These are phyloP conservation scores for Dalbergia cochinchinensis DNA, from an alignment of 306 rosid genomes.

Conservation along the genomic window DNA sequence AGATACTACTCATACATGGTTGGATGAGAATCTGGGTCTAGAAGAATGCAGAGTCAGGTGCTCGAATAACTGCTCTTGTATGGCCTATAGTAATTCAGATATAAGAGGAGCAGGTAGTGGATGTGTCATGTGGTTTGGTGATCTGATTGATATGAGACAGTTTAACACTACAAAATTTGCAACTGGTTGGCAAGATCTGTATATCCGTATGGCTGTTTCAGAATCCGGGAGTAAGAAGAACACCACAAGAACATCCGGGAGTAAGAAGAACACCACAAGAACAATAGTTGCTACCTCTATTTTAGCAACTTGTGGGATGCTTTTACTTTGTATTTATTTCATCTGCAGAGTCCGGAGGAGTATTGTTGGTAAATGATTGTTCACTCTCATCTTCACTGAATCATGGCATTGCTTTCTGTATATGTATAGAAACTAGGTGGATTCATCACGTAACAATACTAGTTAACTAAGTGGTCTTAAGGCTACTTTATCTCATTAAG, in stretches of 20 bases:
- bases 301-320: neutral
- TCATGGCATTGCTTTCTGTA: too few species aligned
- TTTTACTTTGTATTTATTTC: neutral
- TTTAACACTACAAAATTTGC: conserved; percentile 31
- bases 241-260: neutral
- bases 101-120: conserved; percentile 40
- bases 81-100: conserved; percentile 47
- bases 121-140: conserved; percentile 53
- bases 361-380: neutral
- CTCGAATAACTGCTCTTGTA: conserved; percentile 51
- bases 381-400: neutral
- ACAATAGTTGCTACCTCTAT: neutral
- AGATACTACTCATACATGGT: conserved; percentile 16
- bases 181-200: conserved; percentile 29
- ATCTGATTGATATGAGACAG: conserved; percentile 46
- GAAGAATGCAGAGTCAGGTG: conserved; percentile 43
- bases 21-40: conserved; percentile 2
- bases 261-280: neutral
- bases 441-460: too few species aligned
- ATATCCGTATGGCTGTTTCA: conserved; percentile 45
- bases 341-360: neutral
- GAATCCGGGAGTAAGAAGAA: neutral
- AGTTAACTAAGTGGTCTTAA: too few species aligned
- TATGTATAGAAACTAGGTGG: too few species aligned
- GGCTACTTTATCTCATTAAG: too few species aligned